Evolutionary conservation across 345 rosid genomes (phyloP), one percentile per base, ranked within the genome.

Genomic region (Eucalyptus curtisii): DNA sequence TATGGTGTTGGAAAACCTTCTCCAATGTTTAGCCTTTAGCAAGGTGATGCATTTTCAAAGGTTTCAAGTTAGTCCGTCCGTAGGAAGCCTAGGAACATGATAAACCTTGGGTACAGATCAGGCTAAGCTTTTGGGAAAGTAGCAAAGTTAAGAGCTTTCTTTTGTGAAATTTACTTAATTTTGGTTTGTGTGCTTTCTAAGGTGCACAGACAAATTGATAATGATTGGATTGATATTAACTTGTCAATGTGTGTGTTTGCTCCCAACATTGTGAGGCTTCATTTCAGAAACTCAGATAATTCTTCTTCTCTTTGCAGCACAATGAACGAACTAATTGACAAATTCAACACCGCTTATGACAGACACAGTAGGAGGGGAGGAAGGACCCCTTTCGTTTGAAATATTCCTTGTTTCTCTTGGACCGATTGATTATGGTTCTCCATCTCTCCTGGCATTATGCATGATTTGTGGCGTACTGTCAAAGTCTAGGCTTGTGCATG

Each of bases 271-370:
- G 2, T 37, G 82, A 71, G 82, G 82, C 45, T 7, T 66, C 44
- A 24, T 45, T n/a, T n/a, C 14, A 42, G 42, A 68, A 87, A 88
- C 66, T 79, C 68, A 15, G 24, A 19, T 44, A 30, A 37, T 47
- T 59, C 13, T 86, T 8, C 15, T 82, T 13, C 88, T 89, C n/a
- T 88, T 44, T 86, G 90, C 98, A 97, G 99, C 91, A 94, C 98
- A 71, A 95, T 96, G 99, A 96, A 97, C 52, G 98, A 96, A 94
- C 93, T 97, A 81, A 95, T 96, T 20, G 99, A 97, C 92, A 97
- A 97, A 92, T 97, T 96, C 96, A 96, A 96, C 96, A 95, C 93
- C n/a, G 97, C 99, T 33, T 97, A 95, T 86, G 98, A 97, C 90
- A 96, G 98, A 95, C 96, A 95, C 86, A 92, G 94, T 89, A 95